phyloP scores from a whole-genome alignment of 495 filamentous ascomycete genomes.

The Polyplosphaeria fusca region DNA sequence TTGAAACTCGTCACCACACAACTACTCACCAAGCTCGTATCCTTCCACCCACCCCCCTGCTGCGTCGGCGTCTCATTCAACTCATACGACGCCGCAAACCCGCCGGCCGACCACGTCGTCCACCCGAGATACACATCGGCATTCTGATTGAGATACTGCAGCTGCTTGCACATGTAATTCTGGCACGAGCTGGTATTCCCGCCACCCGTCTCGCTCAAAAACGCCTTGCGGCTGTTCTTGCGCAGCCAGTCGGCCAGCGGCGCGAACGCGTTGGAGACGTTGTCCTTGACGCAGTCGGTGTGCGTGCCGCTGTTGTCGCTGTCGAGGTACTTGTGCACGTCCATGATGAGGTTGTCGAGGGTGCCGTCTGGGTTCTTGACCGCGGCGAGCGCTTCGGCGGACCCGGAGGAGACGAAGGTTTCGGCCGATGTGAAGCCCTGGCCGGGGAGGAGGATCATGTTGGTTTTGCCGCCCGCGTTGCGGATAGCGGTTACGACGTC shows the following conservation, averaged over 20 bases:
- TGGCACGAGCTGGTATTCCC: slow-evolving; percentile 48
- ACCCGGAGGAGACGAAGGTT: slow-evolving; percentile 47
- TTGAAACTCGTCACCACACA: slow-evolving; percentile 30
- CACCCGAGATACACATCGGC: slow-evolving; percentile 54
- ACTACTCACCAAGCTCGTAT: slow-evolving; percentile 44
- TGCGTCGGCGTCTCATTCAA: slow-evolving; percentile 47
- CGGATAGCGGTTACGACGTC: slow-evolving; percentile 58
- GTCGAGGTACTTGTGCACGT: slow-evolving; percentile 59
- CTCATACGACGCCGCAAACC: slow-evolving; percentile 48
- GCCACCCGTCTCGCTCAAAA: slow-evolving; percentile 56
- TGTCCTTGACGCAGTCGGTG: slow-evolving; percentile 52
- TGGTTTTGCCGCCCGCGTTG: slow-evolving; percentile 53
- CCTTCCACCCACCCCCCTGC: slow-evolving; percentile 42
- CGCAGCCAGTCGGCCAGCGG: slow-evolving; percentile 50
- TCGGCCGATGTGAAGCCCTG: slow-evolving; percentile 50
- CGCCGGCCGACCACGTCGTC: slow-evolving; percentile 53
- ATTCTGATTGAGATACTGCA: slow-evolving; percentile 49
- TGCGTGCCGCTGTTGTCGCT: slow-evolving; percentile 55
- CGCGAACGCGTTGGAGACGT: slow-evolving; percentile 48
- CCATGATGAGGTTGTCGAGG: slow-evolving; percentile 54
- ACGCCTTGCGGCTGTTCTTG: slow-evolving; percentile 48
- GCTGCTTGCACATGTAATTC: slow-evolving; percentile 46
- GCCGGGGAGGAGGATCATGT: slow-evolving; percentile 53
- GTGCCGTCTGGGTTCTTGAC: slow-evolving; percentile 56
- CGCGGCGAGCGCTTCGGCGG: slow-evolving; percentile 47